phyloP scores from a whole-genome alignment of 805 yeast genomes.

The Saturnispora mendoncae region DNA sequence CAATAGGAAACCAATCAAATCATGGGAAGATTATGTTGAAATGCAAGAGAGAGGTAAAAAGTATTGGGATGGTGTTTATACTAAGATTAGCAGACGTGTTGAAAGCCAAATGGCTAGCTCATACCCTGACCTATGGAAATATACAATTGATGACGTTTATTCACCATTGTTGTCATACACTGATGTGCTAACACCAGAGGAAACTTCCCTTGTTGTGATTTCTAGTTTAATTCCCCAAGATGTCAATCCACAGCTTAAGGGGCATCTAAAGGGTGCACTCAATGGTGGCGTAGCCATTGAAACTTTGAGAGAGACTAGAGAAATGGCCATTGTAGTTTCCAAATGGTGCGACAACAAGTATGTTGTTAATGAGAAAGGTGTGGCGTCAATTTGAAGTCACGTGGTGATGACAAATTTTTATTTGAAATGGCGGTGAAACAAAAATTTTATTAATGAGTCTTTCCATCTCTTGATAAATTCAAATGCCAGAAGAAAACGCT shows the following conservation, averaged over 20 bases:
- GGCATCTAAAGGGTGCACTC: slow-evolving; percentile 80
- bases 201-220: slow-evolving; percentile 69
- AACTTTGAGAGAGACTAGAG: slow-evolving; percentile 52
- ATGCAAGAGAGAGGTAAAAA: slow-evolving; percentile 41
- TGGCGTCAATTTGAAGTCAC: slow-evolving; percentile 32
- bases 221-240: slow-evolving; percentile 85
- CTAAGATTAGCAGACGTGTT: slow-evolving; percentile 63
- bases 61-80: slow-evolving; percentile 70
- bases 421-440: background rate
- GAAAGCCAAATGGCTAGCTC: slow-evolving; percentile 58
- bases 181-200: slow-evolving; percentile 51
- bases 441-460: background rate
- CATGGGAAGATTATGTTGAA: slow-evolving; percentile 13
- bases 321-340: slow-evolving; percentile 54
- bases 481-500: background rate
- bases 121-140: slow-evolving; percentile 80
- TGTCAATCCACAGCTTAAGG: slow-evolving; percentile 87
- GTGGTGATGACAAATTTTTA: background rate
- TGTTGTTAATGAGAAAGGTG: slow-evolving; percentile 53
- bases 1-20: slow-evolving; percentile 15
- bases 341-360: slow-evolving; percentile 37
- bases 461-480: too few relatives aligned
- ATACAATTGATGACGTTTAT: slow-evolving; percentile 63
- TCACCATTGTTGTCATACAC: slow-evolving; percentile 67
- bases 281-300: slow-evolving; percentile 66